Evolutionary conservation across 352 stramenopile species (phyloP), one percentile per base, ranked within the genome.

Genomic region (Thalassiosira exigua): DNA sequence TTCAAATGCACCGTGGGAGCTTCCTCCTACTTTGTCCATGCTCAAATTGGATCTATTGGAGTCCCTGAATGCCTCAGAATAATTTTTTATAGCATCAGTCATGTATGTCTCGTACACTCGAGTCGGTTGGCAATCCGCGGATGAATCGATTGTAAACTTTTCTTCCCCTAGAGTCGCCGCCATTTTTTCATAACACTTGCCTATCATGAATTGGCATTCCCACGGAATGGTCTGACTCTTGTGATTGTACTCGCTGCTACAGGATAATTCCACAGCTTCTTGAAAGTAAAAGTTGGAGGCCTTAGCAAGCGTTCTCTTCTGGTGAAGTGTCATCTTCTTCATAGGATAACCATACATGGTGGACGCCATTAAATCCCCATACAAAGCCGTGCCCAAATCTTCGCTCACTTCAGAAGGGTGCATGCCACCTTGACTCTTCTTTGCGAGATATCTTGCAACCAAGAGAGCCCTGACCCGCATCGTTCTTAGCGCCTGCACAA

Each of bases 101-200:
- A 92, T 86, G 1, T 78, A 12, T 44, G 72, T 56, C 53, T 94
- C 89, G 67, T 94, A 94, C 3, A 60, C 27, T 46, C 89, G 73
- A 58, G n/a, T 50, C 46, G 11, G 21, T 5, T 4, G 26, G 26
- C 22, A 62, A 27, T 24, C 61, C 19, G 62, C 26, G 26, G 12
- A 22, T 50, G 11, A 24, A 27, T 69, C 17, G 27, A 24, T 32
- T 12, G 30, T 3, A 75, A 84, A 93, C 30, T 19, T 27, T 79
- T 93, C 87, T 65, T 75, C 36, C 27, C 29, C 57, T 7, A 87
- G 82, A 30, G 87, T 93, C 11, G 46, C 65, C 12, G 85, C 85
- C 50, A 91, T 93, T 44, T 94, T 94, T 79, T 94, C 89, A 32
- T 82, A 71, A 50, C 79, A 91, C 74, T 94, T 94, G 44, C 86